Evolutionary conservation across 768 basidiomycete genomes (phyloP).

Genomic region (Calocera cornea): DNA sequence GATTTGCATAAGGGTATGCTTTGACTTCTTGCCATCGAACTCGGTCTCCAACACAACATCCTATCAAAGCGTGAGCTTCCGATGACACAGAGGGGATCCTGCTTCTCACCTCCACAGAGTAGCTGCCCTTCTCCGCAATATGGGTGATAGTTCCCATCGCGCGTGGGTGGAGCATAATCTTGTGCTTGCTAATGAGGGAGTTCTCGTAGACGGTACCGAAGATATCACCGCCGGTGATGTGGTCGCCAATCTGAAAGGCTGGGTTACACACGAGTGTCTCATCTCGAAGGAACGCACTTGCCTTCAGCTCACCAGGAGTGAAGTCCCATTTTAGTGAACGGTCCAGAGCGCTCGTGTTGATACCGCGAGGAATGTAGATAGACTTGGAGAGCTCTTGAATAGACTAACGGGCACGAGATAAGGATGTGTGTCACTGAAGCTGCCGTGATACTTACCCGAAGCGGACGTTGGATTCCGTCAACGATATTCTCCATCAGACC

Average conservation of each 20-base stretch:
- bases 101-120: slow-evolving; percentile 63
- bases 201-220: slow-evolving; percentile 95
- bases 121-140: slow-evolving; percentile 88
- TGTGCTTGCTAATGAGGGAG: slow-evolving; percentile 90
- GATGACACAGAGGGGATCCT: neutral
- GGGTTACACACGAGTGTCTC: neutral
- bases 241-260: slow-evolving; percentile 70
- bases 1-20: slow-evolving; percentile 93
- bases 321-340: slow-evolving; percentile 90
- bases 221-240: slow-evolving; percentile 92
- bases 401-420: slow-evolving; percentile 37
- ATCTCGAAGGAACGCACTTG: slow-evolving; percentile 19
- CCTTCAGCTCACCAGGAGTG: slow-evolving; percentile 66
- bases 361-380: slow-evolving; percentile 99
- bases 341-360: slow-evolving; percentile 91
- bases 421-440: slow-evolving; percentile 9
- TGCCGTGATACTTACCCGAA: slow-evolving; percentile 44
- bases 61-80: slow-evolving; percentile 28
- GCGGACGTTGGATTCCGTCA: slow-evolving; percentile 89
- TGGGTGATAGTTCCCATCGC: slow-evolving; percentile 90
- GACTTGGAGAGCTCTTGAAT: slow-evolving; percentile 96
- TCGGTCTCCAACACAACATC: slow-evolving; percentile 95
- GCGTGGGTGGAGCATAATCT: slow-evolving; percentile 89
- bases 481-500: slow-evolving; percentile 99
- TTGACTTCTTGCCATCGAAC: slow-evolving; percentile 84